Evolutionary conservation across 441 rosid genomes (phyloP), one percentile per base, ranked within the genome.

Genomic region (Daphne laureola): DNA sequence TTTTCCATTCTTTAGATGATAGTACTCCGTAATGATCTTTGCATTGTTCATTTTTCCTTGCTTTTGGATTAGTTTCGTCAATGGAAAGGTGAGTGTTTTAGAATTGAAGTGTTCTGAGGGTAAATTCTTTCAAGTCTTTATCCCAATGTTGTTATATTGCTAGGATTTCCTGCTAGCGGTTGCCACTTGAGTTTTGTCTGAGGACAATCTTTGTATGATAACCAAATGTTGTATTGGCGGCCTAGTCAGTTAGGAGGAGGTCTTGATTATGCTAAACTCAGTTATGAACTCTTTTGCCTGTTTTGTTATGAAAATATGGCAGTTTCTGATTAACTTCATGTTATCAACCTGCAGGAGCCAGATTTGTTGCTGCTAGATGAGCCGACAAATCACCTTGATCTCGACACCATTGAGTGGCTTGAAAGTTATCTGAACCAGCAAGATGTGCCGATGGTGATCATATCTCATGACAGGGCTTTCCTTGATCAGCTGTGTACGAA

Each of bases 361-460:
- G 98, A 91, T 80, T 75, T 91, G 68, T 71, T 91, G 70, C 87
- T 91, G 52, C 70, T 87, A 62, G 98, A 91, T 78, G 96, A 91
- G 64, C 98, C 98, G 4, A 88, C 98, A 21, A 91, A 91, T 66
- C 98, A 91, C 70, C 87, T 91, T 49, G 98, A 91, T 66, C 93
- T 91, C 42, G 98, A 86, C 67, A 85, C 98, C 0, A 88, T 91
- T 11, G 98, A 88, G 73, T 91, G 98, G 96, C 93, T 91, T 60
- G 98, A 91, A 81, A 83, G 87, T 31, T 91, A 91, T 62, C 79
- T 91, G 61, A 77, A 68, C 59, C 81, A 76, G 89, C 98, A 91
- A 69, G 90, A 79, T 14, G 95, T 91, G 67, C 98, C 98, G 0
- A 87, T 91, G 98, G 96, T 91, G 64, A 78, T 91, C 63, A 87